Evolutionary conservation across 106 monocot genomes (phyloP), one percentile per base, ranked within the genome.

Genomic region (Apostasia ramifera): DNA sequence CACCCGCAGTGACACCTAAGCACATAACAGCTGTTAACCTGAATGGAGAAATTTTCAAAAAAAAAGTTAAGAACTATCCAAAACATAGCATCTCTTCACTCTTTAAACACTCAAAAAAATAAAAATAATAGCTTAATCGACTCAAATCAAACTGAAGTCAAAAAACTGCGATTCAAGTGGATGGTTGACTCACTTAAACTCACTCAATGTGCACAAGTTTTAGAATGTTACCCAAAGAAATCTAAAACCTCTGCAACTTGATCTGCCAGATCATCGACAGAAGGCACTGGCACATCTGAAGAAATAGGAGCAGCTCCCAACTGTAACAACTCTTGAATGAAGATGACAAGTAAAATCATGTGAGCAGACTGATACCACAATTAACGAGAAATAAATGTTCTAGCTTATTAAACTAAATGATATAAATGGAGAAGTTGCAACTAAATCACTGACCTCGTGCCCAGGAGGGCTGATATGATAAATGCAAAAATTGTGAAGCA

Each of bases 291-390:
- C 46, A 71, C 58, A 79, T 90, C 74, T 40, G 70, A 64, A 63
- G 80, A 82, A 79, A 98, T 87, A n/a, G 97, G 85, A 81, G 89
- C 97, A 71, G 97, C 92, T 74, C 89, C 97, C 53, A 90, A 90
- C 98, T 99, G 98, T 77, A 99, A 63, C 59, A 74, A 73, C 70
- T 77, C 84, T 92, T 97, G 78, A 57, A 76, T 80, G 74, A 70
- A 83, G 74, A 73, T 50, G 67, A 50, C 43, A 74, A 69, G 43
- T 2, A 40, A 74, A 70, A 43, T 53, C 8, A 53, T 45, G 50
- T 53, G 54, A 64, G 38, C 7, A 47, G 2, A 39, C 59, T 43
- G n/a, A 61, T 47, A 4, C 40, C 40, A 50, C 10, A 14, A 61
- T 61, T 4, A 0, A 48, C 47, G 41, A 62, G 13, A 53, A 60